A percentile compares a stretch with the other conserved stretches of the same genome.
These are phyloP conservation scores for Aspergillus candidus DNA, from an alignment of 2,329 filamentous ascomycete species.

Conservation along the genomic window DNA sequence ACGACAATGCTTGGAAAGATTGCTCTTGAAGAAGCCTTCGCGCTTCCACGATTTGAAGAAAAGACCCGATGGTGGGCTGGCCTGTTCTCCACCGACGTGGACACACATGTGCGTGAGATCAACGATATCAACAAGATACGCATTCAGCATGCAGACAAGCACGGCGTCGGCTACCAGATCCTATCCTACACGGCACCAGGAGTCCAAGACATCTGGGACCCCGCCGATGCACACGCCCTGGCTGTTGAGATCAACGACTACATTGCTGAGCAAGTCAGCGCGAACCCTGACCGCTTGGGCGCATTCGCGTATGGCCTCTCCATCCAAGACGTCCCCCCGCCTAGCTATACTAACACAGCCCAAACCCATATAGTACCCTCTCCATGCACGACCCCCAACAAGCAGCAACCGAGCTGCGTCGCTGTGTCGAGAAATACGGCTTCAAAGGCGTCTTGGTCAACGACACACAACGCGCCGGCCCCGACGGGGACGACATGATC, in stretches of 20 bases:
- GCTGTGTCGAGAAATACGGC: constrained; percentile 52
- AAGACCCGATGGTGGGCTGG: constrained; percentile 57
- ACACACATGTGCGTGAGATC: constrained; percentile 54
- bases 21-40: constrained; percentile 58
- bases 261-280: constrained; percentile 39
- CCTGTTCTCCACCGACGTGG: constrained; percentile 54
- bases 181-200: constrained; percentile 46
- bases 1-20: constrained; percentile 54
- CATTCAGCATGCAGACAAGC: constrained; percentile 39
- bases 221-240: constrained; percentile 38
- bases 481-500: constrained; percentile 55
- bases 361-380: constrained; percentile 19
- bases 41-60: constrained; percentile 53
- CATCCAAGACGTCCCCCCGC: neutral
- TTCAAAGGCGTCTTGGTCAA: constrained; percentile 60
- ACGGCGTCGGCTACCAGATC: constrained; percentile 45
- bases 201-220: constrained; percentile 44
- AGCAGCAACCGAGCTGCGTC: constrained; percentile 35
- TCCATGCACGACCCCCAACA: constrained; percentile 39
- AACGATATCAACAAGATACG: constrained; percentile 42
- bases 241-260: constrained; percentile 46
- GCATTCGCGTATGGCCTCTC: constrained; percentile 35
- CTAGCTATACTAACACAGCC: neutral
- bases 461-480: constrained; percentile 54
- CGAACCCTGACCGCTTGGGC: constrained; percentile 38